Evolutionary conservation across 805 yeast species (phyloP).

Genomic region (Monosporozyma aerobia): DNA sequence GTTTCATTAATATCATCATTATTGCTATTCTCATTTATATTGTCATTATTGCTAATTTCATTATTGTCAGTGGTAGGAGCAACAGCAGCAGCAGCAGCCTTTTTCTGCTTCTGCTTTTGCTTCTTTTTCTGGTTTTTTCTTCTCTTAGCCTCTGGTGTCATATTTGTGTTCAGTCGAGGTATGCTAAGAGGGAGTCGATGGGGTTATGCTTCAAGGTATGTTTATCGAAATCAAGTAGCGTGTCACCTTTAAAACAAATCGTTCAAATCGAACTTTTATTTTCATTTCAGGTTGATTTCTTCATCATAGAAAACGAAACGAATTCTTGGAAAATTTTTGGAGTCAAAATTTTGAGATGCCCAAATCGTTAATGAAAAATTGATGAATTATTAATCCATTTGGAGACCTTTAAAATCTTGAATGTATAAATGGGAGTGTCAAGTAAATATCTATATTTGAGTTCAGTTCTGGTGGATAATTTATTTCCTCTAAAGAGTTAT

Average conservation of each 20-base stretch:
- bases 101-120: constrained; percentile 26
- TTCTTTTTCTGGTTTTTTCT: constrained; percentile 30
- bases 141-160: constrained; percentile 29
- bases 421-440: too few species aligned
- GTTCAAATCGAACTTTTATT: too few species aligned
- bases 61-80: not conserved
- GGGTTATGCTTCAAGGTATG: too few species aligned
- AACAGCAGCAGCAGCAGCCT: constrained; percentile 7
- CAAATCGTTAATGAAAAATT: not conserved
- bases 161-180: constrained; percentile 2
- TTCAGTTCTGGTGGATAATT: not conserved
- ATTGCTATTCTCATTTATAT: too few species aligned
- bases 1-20: not conserved
- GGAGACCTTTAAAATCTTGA: not conserved
- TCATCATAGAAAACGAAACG: not conserved
- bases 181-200: not conserved
- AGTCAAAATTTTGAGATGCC: not conserved
- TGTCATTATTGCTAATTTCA: not conserved
- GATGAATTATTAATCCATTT: not conserved
- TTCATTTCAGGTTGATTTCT: too few species aligned
- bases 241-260: not conserved
- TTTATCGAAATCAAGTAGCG: not conserved
- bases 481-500: not conserved
- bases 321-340: not conserved
- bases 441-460: too few species aligned